Evolutionary conservation across 306 rosid species (phyloP).

Genomic region (Nissolia schottii): DNA sequence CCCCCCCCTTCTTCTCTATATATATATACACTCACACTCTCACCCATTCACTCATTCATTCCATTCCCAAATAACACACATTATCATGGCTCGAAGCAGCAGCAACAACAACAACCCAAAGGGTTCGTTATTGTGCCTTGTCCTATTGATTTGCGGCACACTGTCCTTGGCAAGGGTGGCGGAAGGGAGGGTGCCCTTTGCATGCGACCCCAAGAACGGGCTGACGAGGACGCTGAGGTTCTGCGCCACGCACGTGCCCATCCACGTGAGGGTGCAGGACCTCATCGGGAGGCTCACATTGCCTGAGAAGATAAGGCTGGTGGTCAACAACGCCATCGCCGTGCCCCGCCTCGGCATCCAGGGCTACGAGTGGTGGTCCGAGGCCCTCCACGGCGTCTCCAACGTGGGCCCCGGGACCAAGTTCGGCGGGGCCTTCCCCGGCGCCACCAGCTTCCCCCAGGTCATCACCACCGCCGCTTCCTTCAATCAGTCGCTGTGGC

Average conservation of each 20-base stretch:
- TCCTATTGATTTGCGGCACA: background rate
- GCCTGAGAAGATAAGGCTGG: slow-evolving; percentile 64
- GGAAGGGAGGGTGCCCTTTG: slow-evolving; percentile 56
- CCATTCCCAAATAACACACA: background rate
- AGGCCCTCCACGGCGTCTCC: slow-evolving; percentile 70
- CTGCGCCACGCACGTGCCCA: slow-evolving; percentile 37
- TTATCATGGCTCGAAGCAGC: background rate
- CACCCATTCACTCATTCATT: background rate
- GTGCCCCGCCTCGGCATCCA: slow-evolving; percentile 75
- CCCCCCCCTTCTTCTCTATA: slow-evolving; percentile 13
- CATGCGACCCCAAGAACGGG: slow-evolving; percentile 70
- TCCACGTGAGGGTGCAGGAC: slow-evolving; percentile 61
- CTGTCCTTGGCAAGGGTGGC: background rate
- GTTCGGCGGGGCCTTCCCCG: slow-evolving; percentile 76
- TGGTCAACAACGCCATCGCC: slow-evolving; percentile 74
- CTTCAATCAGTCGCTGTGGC: slow-evolving; percentile 79
- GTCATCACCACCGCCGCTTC: slow-evolving; percentile 98
- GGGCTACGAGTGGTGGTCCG: slow-evolving; percentile 85
- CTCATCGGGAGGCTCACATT: slow-evolving; percentile 71
- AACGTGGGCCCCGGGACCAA: slow-evolving; percentile 83
- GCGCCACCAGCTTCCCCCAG: slow-evolving; percentile 91
- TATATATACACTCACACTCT: background rate
- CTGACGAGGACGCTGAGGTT: slow-evolving; percentile 51
- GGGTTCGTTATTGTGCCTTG: background rate
- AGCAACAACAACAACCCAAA: background rate